Evolutionary conservation across 1,139 yeast species (phyloP), one percentile per base, ranked within the genome.

Genomic region (Yamadazyma membranifaciens): DNA sequence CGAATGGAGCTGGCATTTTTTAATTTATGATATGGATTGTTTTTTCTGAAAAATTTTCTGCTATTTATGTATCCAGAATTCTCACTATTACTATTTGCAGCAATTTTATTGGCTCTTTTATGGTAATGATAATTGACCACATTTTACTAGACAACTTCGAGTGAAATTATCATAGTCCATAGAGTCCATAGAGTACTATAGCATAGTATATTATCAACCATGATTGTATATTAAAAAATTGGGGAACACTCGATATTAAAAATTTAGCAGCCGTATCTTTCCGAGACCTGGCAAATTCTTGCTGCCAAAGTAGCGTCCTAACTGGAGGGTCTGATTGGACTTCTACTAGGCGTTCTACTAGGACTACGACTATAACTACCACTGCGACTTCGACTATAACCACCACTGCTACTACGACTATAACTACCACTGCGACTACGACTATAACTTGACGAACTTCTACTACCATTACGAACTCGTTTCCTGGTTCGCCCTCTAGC

Each of bases 1-100:
- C 82, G 65, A 51, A 78, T 71, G 75, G 73, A 67, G 83, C 83
- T 69, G 83, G 83, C 83, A 78, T 78, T 54, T 37, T 30, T 22
- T 27, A 33, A 13, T 33, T 22, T 10, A 9, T 28, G 29, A 24
- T 20, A 20, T 20, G 24, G 24, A 7, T 17, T 36, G 29, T 24
- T 25, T 36, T 25, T 32, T 22, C 31, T 38, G 31, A 36, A 34
- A 35, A 37, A 37, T 40, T 33, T 31, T 31, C 37, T 34, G 33
- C 24, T 34, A 34, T 34, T 26, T 26, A 34, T 34, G 31, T 26
- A 25, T 34, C 22, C 29, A 17, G 12, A 16, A 17, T 17, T 24
- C 36, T 24, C 36, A 7, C 13, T 15, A 41, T 41, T 36, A 44
- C 40, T 39, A 41, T 44, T 44, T 34, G 45, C 43, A 11, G 13